Conservation (phyloP, 2,329 filamentous ascomycete species). For the Xylariales sp. region DNA sequence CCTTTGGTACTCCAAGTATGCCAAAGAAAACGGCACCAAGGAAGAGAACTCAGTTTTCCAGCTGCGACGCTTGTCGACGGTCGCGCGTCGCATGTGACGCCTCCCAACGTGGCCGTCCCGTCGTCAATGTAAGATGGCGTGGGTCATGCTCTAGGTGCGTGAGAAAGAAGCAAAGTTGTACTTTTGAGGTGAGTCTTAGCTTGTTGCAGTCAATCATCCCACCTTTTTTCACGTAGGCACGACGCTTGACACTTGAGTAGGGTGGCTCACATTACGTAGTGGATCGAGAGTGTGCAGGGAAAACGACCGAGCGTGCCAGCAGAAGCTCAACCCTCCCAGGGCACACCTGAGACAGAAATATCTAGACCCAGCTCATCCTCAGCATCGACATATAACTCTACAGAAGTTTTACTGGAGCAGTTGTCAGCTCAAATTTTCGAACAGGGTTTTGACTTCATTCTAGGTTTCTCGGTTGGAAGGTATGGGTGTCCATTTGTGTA, state of each 20-base stretch:
- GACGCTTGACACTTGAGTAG: not conserved
- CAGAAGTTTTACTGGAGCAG: not conserved
- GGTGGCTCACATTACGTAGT: not conserved
- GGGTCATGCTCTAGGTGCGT: constrained; percentile 13
- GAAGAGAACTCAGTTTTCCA: constrained; percentile 26
- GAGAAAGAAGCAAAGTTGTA: constrained; percentile 10
- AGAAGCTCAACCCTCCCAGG: too few species aligned
- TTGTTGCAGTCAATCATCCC: too few species aligned
- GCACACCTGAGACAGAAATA: too few species aligned
- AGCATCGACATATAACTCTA: too few species aligned
- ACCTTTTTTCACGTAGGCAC: too few species aligned
- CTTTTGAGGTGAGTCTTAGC: constrained; percentile 15
- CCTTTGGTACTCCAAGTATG: too few species aligned
- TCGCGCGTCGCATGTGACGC: constrained; percentile 26
- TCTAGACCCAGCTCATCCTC: too few species aligned
- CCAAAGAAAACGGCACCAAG: not conserved
- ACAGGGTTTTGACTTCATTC: constrained; percentile 3
- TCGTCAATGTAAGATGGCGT: not conserved
- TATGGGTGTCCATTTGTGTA: constrained; percentile 6
- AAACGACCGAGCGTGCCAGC: not conserved
- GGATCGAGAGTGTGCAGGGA: not conserved
- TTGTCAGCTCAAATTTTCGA: not conserved
- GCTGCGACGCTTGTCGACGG: constrained; percentile 26
- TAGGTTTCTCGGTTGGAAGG: constrained; percentile 1
- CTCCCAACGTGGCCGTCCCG: constrained; percentile 11